phyloP scores from a whole-genome alignment of 352 stramenopile species.

The Globisporangium radiosum region DNA sequence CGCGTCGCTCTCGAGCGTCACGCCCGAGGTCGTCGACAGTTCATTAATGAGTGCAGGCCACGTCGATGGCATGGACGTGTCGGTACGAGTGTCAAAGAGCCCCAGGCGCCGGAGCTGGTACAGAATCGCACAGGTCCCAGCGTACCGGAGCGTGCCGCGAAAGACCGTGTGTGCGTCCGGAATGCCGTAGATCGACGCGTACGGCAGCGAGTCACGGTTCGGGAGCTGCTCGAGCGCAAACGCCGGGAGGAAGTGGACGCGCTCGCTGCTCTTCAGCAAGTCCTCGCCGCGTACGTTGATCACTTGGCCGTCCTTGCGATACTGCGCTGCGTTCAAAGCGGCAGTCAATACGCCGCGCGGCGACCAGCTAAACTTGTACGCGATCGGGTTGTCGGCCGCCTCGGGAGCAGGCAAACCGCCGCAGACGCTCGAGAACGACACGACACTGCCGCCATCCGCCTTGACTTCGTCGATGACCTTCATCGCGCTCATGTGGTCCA shows the following conservation, averaged over 20 bases:
- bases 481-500: constrained; percentile 97
- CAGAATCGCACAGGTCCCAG: constrained; percentile 89
- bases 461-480: constrained; percentile 96
- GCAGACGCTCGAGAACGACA: constrained; percentile 92
- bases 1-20: constrained; percentile 41
- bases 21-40: constrained; percentile 29
- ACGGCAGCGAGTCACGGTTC: constrained; percentile 92
- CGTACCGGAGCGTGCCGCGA: constrained; percentile 92
- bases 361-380: constrained; percentile 98
- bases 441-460: constrained; percentile 78
- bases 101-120: constrained; percentile 88
- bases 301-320: constrained; percentile 77
- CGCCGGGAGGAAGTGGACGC: constrained; percentile 82
- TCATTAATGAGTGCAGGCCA: constrained; percentile 84
- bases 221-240: constrained; percentile 94
- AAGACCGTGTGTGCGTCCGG: constrained; percentile 88
- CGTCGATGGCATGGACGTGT: constrained; percentile 37
- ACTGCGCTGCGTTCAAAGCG: constrained; percentile 87
- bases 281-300: constrained; percentile 84
- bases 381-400: constrained; percentile 92
- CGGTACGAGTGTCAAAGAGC: constrained; percentile 74
- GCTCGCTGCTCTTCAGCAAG: constrained; percentile 81
- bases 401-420: constrained; percentile 92
- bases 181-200: constrained; percentile 94
- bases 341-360: constrained; percentile 92